Evolutionary conservation across 768 basidiomycete genomes (phyloP), one percentile per base, ranked within the genome.

Genomic region (Tephrocybe sp.): DNA sequence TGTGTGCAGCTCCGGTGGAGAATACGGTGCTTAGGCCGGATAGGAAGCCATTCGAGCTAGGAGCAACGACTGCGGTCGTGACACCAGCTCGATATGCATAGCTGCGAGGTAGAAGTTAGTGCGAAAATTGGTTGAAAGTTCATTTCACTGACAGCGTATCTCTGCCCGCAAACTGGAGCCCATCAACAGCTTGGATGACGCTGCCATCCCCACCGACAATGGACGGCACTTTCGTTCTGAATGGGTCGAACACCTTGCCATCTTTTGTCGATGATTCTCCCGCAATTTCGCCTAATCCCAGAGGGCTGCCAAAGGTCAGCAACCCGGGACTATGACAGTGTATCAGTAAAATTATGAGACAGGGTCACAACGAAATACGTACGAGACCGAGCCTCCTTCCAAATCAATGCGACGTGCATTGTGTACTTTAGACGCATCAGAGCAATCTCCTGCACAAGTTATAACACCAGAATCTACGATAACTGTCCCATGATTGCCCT

Each of bases 81-180:
- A 90, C 87, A 1, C 90, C 90, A 23, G 78, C 72, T 26, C 81
- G 80, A 62, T 87, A 85, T 1, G 86, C 86, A 23, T 86, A 68
- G 17, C 88, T 88, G 53, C 24, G 40, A n/a, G 17, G 45, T 23
- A 42, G 30, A 18, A 33, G 21, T 48, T 50, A 12, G 33, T 10
- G 24, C 14, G 26, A 40, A 50, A 38, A 36, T 23, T 20, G 23
- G 38, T 50, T 34, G 21, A 30, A 15, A 37, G 26, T 11, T 39
- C 21, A 14, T 10, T 10, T 21, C 15, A 76, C 87, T 61, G 60
- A 89, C 88, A 90, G 68, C 15, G 85, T 81, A 66, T 89, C 79
- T 37, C 87, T 76, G 6, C 82, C 84, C 0, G 74, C 78, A 59
- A 85, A 90, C 47, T 79, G 70, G 10, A 89, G 72, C 0, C 90